Evolutionary conservation across 805 yeast genomes (phyloP), one percentile per base, ranked within the genome.

Genomic region (Zygotorulaspora florentina): DNA sequence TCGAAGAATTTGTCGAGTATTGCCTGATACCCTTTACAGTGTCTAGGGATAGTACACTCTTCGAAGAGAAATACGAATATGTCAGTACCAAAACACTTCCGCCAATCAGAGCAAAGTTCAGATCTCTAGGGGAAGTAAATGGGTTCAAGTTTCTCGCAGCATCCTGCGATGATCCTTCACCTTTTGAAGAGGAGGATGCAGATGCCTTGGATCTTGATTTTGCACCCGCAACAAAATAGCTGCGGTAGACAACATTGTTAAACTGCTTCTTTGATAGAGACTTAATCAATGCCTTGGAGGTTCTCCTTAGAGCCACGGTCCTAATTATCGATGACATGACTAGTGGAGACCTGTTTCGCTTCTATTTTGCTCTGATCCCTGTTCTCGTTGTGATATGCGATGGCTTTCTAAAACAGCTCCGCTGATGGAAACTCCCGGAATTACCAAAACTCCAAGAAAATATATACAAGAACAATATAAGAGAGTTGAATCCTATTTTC

Each of bases 21-120:
- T 59, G 59, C 33, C 52, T 54, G 12, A 61, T 41, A n/a, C 62
- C 59, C 26, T 56, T 57, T 8, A 59, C 52, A 6, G 61, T 47
- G 33, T 62, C 66, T n/a, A 59, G 48, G 9, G 58, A 48, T 17
- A 61, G 52, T 4, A 53, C 43, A 26, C 49, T 45, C 36, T 46
- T 52, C 1, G 52, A 45, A 1, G 56, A 47, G 9, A 48, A 45
- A 35, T 52, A 51, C 1, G 55, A 54, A 34, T 52, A 57, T 2
- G 57, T 50, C 26, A 53, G 35, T 13, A 55, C 39, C n/a, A 55
- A 31, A 8, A 55, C 39, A 2, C 58, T 47, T 20, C 58, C 52
- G 29, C 54, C 44, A 8, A 51, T 27, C 23, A 51, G 28, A 13
- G 52, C 54, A 30, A 45, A 42, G 13, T 45, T 51, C 34, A 51